Conservation (phyloP, 225 moss, liverwort and hornwort species). For the Physcomitrium patens region DNA sequence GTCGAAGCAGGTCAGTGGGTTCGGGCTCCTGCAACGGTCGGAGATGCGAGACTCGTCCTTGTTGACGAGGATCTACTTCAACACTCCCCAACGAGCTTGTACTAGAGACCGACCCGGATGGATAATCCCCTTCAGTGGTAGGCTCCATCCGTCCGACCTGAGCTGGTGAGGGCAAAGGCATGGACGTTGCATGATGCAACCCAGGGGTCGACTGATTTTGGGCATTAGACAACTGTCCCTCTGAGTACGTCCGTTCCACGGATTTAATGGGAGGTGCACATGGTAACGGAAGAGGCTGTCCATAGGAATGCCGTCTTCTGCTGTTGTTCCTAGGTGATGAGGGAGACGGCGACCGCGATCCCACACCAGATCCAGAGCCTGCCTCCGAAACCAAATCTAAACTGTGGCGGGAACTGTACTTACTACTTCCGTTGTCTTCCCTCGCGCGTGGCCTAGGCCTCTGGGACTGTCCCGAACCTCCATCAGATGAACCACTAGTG, state of each 20-base stretch:
- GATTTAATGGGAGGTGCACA: slow-evolving; percentile 61
- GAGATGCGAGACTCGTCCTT: slow-evolving; percentile 72
- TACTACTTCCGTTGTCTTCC: slow-evolving; percentile 67
- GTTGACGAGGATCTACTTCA: slow-evolving; percentile 80
- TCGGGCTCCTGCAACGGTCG: slow-evolving; percentile 79
- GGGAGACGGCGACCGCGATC: slow-evolving; percentile 92
- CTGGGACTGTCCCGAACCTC: slow-evolving; percentile 52
- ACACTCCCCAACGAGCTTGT: slow-evolving; percentile 82
- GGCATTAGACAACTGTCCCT: slow-evolving; percentile 40
- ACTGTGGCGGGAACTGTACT: slow-evolving; percentile 61
- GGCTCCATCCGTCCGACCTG: slow-evolving; percentile 47
- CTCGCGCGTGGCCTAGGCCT: slow-evolving; percentile 49
- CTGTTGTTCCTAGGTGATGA: slow-evolving; percentile 71
- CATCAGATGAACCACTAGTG: slow-evolving; percentile 61
- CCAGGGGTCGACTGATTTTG: slow-evolving; percentile 38
- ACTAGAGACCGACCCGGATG: slow-evolving; percentile 90
- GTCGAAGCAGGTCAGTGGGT: slow-evolving; percentile 57
- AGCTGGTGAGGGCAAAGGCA: slow-evolving; percentile 62
- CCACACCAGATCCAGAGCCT: slow-evolving; percentile 80
- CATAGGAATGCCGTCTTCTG: slow-evolving; percentile 51
- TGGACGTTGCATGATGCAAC: slow-evolving; percentile 59
- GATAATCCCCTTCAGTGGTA: slow-evolving; percentile 58
- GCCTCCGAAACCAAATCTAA: slow-evolving; percentile 81
- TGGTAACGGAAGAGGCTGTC: slow-evolving; percentile 85
- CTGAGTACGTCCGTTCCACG: slow-evolving; percentile 65